Conservation (phyloP, 2,329 filamentous ascomycete genomes). For the Calycina herbarum region DNA sequence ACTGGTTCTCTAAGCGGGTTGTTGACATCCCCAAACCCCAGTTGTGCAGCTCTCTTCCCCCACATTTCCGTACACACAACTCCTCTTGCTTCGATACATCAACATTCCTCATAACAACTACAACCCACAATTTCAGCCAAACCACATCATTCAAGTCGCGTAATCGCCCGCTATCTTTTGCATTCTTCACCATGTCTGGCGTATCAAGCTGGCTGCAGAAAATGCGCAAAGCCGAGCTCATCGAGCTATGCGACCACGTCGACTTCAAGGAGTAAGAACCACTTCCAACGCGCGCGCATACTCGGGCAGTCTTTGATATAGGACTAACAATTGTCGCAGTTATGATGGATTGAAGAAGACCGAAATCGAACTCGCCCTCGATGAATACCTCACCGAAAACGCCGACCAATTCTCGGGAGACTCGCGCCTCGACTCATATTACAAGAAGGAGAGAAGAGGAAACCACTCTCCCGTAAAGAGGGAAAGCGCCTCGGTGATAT, state of each 20-base stretch:
- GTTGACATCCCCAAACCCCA: conserved; percentile 14
- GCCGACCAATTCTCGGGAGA: conserved; percentile 63
- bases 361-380: conserved; percentile 74
- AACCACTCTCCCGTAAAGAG: conserved; percentile 64
- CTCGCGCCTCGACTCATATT: conserved; percentile 71
- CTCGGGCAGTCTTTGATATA: conserved; percentile 6
- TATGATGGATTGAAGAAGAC: conserved; percentile 72
- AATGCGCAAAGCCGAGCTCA: conserved; percentile 80
- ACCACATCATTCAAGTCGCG: conserved; percentile 41
- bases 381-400: conserved; percentile 72
- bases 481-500: conserved; percentile 45
- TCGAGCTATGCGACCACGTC: conserved; percentile 69
- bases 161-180: conserved; percentile 45
- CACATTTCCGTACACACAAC: conserved; percentile 10
- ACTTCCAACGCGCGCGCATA: conserved; percentile 14
- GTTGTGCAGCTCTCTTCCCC: conserved; percentile 9
- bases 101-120: conserved; percentile 12
- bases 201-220: conserved; percentile 72
- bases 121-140: conserved; percentile 18
- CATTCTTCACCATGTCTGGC: conserved; percentile 56
- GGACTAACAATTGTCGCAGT: conserved; percentile 45
- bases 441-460: conserved; percentile 57
- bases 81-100: conserved; percentile 12
- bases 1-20: conserved; percentile 8
- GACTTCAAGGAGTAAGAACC: conserved; percentile 70